phyloP scores from a whole-genome alignment of 305 asterid genomes.

The Andrographis paniculata region DNA sequence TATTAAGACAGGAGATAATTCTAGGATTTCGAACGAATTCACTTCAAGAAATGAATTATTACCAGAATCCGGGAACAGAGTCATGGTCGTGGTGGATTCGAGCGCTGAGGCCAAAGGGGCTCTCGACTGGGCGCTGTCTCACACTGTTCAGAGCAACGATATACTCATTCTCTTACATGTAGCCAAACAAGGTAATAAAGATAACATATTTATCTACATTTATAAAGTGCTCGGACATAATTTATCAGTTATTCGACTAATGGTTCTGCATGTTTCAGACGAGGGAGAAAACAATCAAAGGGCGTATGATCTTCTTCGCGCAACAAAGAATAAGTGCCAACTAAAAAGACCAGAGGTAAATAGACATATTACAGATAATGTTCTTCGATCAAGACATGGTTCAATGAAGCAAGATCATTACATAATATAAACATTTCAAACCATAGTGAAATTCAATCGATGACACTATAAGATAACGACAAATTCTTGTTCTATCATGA shows the following conservation, averaged over 20 bases:
- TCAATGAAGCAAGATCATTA: too few relatives aligned
- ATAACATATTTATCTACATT: background rate
- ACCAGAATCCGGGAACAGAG: constrained; percentile 43
- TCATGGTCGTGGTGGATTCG: constrained; percentile 76
- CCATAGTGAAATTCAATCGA: background rate
- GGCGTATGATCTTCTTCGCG: constrained; percentile 42
- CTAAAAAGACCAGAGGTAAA: constrained; percentile 69
- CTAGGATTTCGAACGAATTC: constrained; percentile 32
- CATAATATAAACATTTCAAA: background rate
- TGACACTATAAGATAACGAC: background rate
- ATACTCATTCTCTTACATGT: constrained; percentile 59
- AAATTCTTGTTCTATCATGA: background rate
- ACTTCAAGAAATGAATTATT: constrained; percentile 21
- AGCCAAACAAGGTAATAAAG: constrained; percentile 39
- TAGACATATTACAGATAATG: background rate
- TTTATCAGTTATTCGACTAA: too few relatives aligned
- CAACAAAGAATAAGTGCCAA: constrained; percentile 48
- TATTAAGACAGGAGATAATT: constrained; percentile 21
- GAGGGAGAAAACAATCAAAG: constrained; percentile 26
- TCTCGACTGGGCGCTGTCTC: constrained; percentile 78
- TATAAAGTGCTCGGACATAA: too few relatives aligned
- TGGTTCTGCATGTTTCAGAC: constrained; percentile 36
- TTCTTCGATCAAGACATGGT: background rate
- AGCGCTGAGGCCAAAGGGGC: constrained; percentile 54
- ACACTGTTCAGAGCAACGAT: constrained; percentile 64